A percentile compares a stretch with the other conserved stretches of the same genome.
These are phyloP conservation scores for Schwanniomyces polymorphus DNA, from an alignment of 805 yeast genomes.

Conservation along the genomic window DNA sequence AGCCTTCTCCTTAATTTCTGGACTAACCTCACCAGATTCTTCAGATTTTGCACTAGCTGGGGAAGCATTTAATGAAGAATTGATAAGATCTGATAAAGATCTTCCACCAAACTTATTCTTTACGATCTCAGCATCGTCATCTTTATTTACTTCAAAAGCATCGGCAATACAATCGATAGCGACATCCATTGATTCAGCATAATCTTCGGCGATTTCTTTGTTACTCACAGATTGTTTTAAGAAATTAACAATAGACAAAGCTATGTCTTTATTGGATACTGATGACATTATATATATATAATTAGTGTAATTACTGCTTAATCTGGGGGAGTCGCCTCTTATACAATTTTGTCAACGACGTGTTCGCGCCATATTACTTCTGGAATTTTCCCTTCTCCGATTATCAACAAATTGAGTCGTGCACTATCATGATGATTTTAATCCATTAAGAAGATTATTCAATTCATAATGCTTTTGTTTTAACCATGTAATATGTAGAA, in stretches of 20 bases:
- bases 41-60: not conserved
- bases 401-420: slow-evolving; percentile 1
- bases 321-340: not conserved
- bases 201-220: slow-evolving; percentile 73
- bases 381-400: slow-evolving; percentile 6
- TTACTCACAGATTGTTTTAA: slow-evolving; percentile 57
- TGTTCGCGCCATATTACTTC: slow-evolving; percentile 2
- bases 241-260: slow-evolving; percentile 73
- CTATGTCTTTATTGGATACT: slow-evolving; percentile 60
- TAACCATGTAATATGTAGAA: slow-evolving; percentile 1
- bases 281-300: slow-evolving; percentile 30
- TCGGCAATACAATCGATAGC: slow-evolving; percentile 92
- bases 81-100: slow-evolving; percentile 47
- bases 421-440: slow-evolving; percentile 2
- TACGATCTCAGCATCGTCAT: slow-evolving; percentile 35
- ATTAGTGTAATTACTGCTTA: not conserved
- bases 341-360: not conserved
- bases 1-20: slow-evolving; percentile 69
- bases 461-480: slow-evolving; percentile 5
- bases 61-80: slow-evolving; percentile 3
- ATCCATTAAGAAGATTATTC: not conserved
- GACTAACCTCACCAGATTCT: slow-evolving; percentile 40
- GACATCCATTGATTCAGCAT: slow-evolving; percentile 84
- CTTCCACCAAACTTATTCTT: slow-evolving; percentile 47
- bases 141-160: slow-evolving; percentile 69